Conservation (phyloP, 2,329 filamentous ascomycete species). For the Pseudocercospora cruenta region DNA sequence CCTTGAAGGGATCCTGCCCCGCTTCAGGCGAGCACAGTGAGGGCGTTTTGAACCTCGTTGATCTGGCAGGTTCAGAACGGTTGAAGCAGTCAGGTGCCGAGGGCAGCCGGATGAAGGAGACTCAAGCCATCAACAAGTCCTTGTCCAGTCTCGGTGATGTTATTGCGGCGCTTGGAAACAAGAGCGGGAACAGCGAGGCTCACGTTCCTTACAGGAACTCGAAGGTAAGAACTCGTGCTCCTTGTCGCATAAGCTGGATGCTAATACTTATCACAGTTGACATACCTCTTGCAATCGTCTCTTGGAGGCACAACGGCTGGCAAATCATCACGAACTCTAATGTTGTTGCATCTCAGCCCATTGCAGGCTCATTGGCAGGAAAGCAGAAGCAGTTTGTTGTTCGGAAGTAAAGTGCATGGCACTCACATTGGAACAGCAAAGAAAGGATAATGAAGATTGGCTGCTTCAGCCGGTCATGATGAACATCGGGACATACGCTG, state of each 20-base stretch:
- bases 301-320: slow-evolving; percentile 75
- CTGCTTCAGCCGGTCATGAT: not conserved
- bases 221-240: slow-evolving; percentile 62
- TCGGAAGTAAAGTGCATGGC: slow-evolving; percentile 90
- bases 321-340: slow-evolving; percentile 79
- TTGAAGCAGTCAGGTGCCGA: slow-evolving; percentile 85
- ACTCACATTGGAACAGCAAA: slow-evolving; percentile 91
- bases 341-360: slow-evolving; percentile 98
- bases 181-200: slow-evolving; percentile 64
- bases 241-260: not conserved
- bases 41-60: slow-evolving; percentile 92
- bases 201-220: slow-evolving; percentile 96
- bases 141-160: slow-evolving; percentile 91
- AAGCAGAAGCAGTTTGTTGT: slow-evolving; percentile 91
- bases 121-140: slow-evolving; percentile 96
- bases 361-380: slow-evolving; percentile 88
- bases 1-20: slow-evolving; percentile 66
- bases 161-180: slow-evolving; percentile 86
- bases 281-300: slow-evolving; percentile 91
- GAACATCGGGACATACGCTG: not conserved
- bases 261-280: slow-evolving; percentile 62
- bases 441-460: slow-evolving; percentile 34
- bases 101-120: slow-evolving; percentile 87
- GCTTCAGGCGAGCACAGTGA: slow-evolving; percentile 83
- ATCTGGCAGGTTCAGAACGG: slow-evolving; percentile 90